Base-by-base conservation (phyloP, 106 monocot species). In the Dendrobium officinale region DNA sequence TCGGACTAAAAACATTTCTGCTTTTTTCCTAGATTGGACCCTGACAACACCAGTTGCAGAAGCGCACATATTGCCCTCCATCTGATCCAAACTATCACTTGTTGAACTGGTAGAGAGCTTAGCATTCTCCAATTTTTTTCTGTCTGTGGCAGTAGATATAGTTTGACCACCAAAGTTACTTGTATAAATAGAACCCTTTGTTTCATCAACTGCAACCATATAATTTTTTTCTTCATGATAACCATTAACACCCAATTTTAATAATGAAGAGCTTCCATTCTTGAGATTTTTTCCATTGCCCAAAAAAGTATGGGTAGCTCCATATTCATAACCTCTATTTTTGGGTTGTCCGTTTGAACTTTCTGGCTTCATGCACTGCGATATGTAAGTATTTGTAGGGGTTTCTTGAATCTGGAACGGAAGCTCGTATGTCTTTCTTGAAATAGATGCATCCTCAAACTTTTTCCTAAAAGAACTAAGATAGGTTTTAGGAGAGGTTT, bases 1-100 rank as follows among this genome's bases (percentile, higher is more conserved):
- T 42, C 93, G 91, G 22, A 95, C 99, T 67, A 99, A 81, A 84
- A 89, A 99, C 95, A 99, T 99, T 67, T 99, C 99, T 75, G 99
- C 99, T 83, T 95, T 95, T 78, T 83, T 95, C 82, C 99, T 95
- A 19, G 99, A 99, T 77, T 99, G 99, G 59, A 99, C 67, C 85
- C 99, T 89, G 40, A 99, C 99, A 51, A 99, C 93, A 86, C 99
- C 99, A 73, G 99, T 95, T 55, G 93, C 49, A 72, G 95, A 91
- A 75, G 93, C 89, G 78, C 95, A 95, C 99, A 99, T 95, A 81
- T 91, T 86, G 75, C 83, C 91, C 75, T 88, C 88, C 55, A 85
- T 77, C 83, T 85, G 49, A 72, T 88, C 82, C 79, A 82, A 58
- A 85, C 48, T 56, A 11, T 73, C 78, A 64, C 5, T 43, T 7